A percentile compares a stretch with the other conserved stretches of the same genome.
Conservation (phyloP, 257 asterid species). For the Penstemon eatonii region DNA sequence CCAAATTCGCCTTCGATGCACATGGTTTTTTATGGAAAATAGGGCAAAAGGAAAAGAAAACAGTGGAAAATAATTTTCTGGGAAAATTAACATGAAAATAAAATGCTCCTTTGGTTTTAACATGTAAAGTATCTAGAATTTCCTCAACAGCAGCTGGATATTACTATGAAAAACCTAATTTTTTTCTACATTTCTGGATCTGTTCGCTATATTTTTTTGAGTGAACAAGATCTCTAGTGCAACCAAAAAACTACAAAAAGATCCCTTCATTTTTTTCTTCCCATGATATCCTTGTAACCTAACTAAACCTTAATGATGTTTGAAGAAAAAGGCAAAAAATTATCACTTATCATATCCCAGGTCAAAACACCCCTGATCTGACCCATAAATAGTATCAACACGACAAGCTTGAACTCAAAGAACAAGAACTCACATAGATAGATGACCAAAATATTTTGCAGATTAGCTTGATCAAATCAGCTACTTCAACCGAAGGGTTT, state of each 20-base stretch:
- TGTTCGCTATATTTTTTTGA: background rate
- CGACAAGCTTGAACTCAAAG: conserved; percentile 2
- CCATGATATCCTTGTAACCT: background rate
- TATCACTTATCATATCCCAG: background rate
- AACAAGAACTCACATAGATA: conserved; percentile 65
- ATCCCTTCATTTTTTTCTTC: background rate
- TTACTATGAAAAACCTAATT: too few relatives aligned
- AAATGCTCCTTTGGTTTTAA: too few relatives aligned
- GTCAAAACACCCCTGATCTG: conserved; percentile 8
- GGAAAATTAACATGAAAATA: background rate
- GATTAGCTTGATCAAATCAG: conserved; percentile 91
- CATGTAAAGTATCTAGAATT: too few relatives aligned
- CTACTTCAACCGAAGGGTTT: conserved; percentile 78
- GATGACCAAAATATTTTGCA: conserved; percentile 99
- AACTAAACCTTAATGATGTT: background rate
- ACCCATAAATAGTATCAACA: conserved; percentile 13
- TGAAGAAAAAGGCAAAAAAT: background rate
- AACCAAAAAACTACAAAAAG: background rate
- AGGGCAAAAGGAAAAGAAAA: background rate
- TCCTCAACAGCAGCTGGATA: too few relatives aligned
- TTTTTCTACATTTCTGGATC: background rate
- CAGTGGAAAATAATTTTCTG: too few relatives aligned
- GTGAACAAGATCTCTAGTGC: background rate
- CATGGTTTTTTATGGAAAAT: background rate
- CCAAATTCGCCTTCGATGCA: too few relatives aligned